Evolutionary conservation across 2,329 filamentous ascomycete species (phyloP), one percentile per base, ranked within the genome.

Genomic region (Parasarocladium wereldwijsianum): DNA sequence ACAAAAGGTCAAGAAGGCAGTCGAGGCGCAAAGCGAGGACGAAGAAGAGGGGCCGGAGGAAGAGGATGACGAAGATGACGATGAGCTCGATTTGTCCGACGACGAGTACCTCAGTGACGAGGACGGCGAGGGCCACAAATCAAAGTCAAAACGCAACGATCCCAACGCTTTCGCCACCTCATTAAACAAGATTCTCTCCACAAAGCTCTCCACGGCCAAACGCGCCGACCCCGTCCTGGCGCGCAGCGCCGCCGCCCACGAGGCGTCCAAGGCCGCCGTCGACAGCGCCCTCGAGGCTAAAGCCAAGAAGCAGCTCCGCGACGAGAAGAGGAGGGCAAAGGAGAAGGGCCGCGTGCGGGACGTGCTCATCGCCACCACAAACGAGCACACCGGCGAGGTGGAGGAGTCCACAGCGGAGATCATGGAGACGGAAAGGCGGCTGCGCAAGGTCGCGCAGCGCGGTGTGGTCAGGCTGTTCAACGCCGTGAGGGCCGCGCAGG

Each of bases 401-500:
- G 50, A 55, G 39, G 50, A 50, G 32, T 69, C 67, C 13, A 66
- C 66, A 16, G 57, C 57, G 11, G 59, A 66, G 38, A 64, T 69
- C 16, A 49, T 72, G 45, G 82, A 80, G 46, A 69, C 76, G 43
- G 87, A 96, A 62, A 78, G 76, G 57, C 64, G 72, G 38, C 52
- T 96, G 46, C 73, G 81, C 45, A 90, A 93, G 61, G 84, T 82
- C 28, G 86, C 86, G 25, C 84, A 94, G 55, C 70, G 84, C 32
- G 87, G 87, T 70, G 90, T 98, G 23, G 78, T 96, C 15, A 92
- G 87, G 62, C 63, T 98, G 34, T 98, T 98, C 58, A 94, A 96
- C 52, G 90, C 90, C 0, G 85, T 98, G 18, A 67, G 87, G 25
- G 83, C 83, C 14, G 86, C 90, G 10, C 90, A 98, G 56, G 80